These are phyloP conservation scores for Tetrapisispora nanseiensis DNA, from an alignment of 805 yeast genomes.

Conservation along the genomic window DNA sequence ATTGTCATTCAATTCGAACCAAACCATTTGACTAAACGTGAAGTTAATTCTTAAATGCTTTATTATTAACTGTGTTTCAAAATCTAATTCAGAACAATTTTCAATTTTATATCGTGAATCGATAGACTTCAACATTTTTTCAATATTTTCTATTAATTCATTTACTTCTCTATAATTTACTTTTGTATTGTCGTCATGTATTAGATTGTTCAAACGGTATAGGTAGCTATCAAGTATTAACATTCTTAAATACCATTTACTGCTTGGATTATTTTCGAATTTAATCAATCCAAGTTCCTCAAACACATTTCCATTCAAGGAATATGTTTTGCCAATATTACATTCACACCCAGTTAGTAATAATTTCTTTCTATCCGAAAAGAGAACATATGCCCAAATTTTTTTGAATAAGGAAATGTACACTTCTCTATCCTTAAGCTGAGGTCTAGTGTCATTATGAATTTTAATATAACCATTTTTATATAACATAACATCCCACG, in stretches of 20 bases:
- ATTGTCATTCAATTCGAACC: slow-evolving; percentile 13
- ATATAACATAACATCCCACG: slow-evolving; percentile 17
- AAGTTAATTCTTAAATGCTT: slow-evolving; percentile 16
- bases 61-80: slow-evolving; percentile 18
- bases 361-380: slow-evolving; percentile 26
- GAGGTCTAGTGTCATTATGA: slow-evolving; percentile 15
- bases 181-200: slow-evolving; percentile 16
- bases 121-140: slow-evolving; percentile 6
- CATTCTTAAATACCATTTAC: slow-evolving; percentile 17
- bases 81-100: slow-evolving; percentile 5
- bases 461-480: slow-evolving; percentile 13
- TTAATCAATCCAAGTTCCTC: not conserved
- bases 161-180: slow-evolving; percentile 11
- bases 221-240: slow-evolving; percentile 12
- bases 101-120: not conserved
- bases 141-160: slow-evolving; percentile 8
- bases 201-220: slow-evolving; percentile 11
- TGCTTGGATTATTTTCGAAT: not conserved
- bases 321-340: slow-evolving; percentile 16
- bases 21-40: slow-evolving; percentile 17
- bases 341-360: slow-evolving; percentile 25
- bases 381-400: slow-evolving; percentile 22
- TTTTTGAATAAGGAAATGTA: slow-evolving; percentile 12
- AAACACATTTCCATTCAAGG: not conserved
- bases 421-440: slow-evolving; percentile 10